Evolutionary conservation across 2,329 filamentous ascomycete genomes (phyloP), one percentile per base, ranked within the genome.

Genomic region (Grosmannia serpens): DNA sequence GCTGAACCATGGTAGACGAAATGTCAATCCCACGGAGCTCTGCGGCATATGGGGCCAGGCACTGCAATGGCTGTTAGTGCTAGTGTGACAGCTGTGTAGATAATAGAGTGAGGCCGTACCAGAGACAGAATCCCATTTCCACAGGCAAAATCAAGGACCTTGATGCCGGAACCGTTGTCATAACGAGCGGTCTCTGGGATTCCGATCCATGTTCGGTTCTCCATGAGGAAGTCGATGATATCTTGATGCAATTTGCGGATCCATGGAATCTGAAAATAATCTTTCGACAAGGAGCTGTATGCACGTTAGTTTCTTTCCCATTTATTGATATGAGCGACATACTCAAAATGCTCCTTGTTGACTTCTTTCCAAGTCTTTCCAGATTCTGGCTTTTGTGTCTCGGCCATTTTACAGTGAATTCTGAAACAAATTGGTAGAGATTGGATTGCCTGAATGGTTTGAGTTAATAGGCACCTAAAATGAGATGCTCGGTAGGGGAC

Each of bases 11-110:
- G 59, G 57, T 55, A 11, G 63, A 53, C 8, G 64, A 65, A 24
- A 67, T 63, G 58, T 67, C 64, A 6, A 67, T 56, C 26, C 65
- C 66, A 17, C 64, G 64, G 13, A 66, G 35, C 6, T 55, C 56
- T 1, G 54, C 17, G 2, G 56, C 60, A 17, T 57, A 60, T 2
- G 62, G 59, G 1, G 57, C 47, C 1, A 62, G 57, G 6, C 50
- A 49, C 55, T 60, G 15, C 2, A 3, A 8, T 2, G 15, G 55
- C 22, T 17, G 17, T 50, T 4, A 55, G 27, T 6, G 57, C 26
- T 9, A 61, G 31, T 4, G 15, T 22, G 4, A 49, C 5, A 54
- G 4, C 4, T 2, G n/a, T 9, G 4, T 4, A 15, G 22, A 2
- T 2, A 22, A 10, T 6, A 53, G 24, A 5, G 10, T 24, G 7